Evolutionary conservation across 345 rosid species (phyloP), one percentile per base, ranked within the genome.

Genomic region (Draba incana): DNA sequence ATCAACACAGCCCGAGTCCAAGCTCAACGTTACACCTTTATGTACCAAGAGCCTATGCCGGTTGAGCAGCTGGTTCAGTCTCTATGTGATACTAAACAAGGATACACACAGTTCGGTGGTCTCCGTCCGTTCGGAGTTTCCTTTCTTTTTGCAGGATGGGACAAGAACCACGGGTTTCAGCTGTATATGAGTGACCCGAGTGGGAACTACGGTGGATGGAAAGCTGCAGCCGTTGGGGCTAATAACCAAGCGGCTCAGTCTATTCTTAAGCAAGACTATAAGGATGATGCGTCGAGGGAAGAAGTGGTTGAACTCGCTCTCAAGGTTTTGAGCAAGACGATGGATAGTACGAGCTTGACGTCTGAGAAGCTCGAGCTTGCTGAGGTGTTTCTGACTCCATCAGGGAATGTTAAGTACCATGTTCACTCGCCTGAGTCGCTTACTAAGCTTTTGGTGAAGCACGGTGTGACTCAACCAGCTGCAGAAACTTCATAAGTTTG

Each of bases 121-220:
- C 92, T 92, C 7, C 86, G 96, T 8, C 97, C 97, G 0, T 88
- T 92, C 62, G 95, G 95, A 35, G 92, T 89, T 42, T 89, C 98
- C 0, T 92, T 92, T 69, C 84, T 92, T 20, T 92, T 92, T 70
- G 95, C 89, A 5, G 91, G 98, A 0, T 92, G 92, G 95, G 98
- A 92, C 82, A 92, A 83, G 74, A 88, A 88, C 68, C 79, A 64
- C 0, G 95, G 97, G 50, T 92, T 92, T 78, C 98, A 89, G 56
- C 87, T 92, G 12, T 92, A 89, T 81, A 84, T 85, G 92, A 88
- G 97, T 33, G 98, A 89, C 69, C 98, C 98, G 0, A 92, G 95
- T 49, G 97, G 98, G 37, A 92, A 92, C 79, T 92, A 92, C 13
- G 79, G 89, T 10, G 97, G 95, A 2, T 92, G 97, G 97, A 90